Evolutionary conservation across 176 grass and related monocot genomes (phyloP).

Genomic region (Aechmea fasciata): DNA sequence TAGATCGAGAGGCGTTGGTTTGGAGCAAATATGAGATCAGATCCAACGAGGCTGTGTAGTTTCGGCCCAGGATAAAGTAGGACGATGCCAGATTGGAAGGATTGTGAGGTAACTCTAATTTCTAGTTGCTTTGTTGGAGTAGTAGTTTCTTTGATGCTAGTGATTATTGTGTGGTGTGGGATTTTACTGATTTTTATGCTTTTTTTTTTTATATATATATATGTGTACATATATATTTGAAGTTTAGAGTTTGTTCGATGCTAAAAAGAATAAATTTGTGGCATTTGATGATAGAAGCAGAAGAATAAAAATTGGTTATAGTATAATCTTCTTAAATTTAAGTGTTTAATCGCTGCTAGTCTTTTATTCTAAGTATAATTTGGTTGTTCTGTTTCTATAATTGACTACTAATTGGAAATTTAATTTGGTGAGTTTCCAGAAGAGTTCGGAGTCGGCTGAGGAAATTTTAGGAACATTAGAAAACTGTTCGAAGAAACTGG

Average conservation of each 20-base stretch:
- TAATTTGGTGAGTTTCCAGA: neutral
- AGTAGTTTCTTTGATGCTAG: neutral
- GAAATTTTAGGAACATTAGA: neutral
- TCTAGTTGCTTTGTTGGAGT: constrained; percentile 17
- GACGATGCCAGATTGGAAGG: constrained; percentile 57
- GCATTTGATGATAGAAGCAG: too few species aligned
- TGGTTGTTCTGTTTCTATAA: too few species aligned
- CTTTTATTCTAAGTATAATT: too few species aligned
- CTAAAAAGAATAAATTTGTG: too few species aligned
- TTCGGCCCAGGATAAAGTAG: constrained; percentile 53
- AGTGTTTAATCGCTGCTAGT: too few species aligned
- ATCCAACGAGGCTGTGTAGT: constrained; percentile 31
- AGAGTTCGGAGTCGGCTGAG: neutral
- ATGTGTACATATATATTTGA: too few species aligned
- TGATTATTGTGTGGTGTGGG: neutral
- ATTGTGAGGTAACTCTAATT: constrained; percentile 33
- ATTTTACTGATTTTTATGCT: neutral
- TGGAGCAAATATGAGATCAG: constrained; percentile 54
- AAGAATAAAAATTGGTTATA: too few species aligned
- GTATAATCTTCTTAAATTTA: too few species aligned
- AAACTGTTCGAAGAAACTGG: neutral
- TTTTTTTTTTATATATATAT: constrained; percentile 21
- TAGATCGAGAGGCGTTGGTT: constrained; percentile 27
- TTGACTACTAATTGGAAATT: too few species aligned
- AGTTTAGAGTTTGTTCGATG: too few species aligned